Conservation (phyloP, 352 stramenopile genomes). For the Pelagophyceae sp. region DNA sequence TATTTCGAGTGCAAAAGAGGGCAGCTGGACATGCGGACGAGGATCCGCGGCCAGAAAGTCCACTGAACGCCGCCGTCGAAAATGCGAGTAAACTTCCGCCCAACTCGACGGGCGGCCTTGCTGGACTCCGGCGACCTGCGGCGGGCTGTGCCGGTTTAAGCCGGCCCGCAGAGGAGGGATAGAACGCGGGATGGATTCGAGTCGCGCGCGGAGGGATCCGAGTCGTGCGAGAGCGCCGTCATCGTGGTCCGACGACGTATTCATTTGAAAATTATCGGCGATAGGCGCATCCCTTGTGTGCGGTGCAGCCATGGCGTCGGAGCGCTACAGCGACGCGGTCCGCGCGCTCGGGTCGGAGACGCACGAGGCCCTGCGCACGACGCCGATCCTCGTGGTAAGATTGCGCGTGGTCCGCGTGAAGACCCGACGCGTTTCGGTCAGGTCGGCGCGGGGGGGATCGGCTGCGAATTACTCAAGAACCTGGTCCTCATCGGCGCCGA, state of each 20-base stretch:
- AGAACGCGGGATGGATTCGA: too few relatives aligned
- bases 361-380: constrained; percentile 25
- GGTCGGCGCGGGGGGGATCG: constrained; percentile 94
- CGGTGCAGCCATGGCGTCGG: too few relatives aligned
- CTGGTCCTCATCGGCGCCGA: constrained; percentile 89
- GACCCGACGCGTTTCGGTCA: neutral
- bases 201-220: too few relatives aligned
- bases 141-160: too few relatives aligned
- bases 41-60: neutral
- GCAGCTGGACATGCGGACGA: constrained; percentile 4
- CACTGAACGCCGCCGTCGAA: neutral
- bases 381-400: constrained; percentile 24
- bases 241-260: too few relatives aligned
- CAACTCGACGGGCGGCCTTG: too few relatives aligned
- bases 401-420: neutral
- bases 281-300: too few relatives aligned
- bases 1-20: neutral
- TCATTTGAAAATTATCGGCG: too few relatives aligned
- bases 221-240: too few relatives aligned
- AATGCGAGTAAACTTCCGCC: too few relatives aligned
- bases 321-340: neutral
- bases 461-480: constrained; percentile 99
- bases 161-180: too few relatives aligned
- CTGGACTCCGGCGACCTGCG: too few relatives aligned
- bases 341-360: neutral